Evolutionary conservation across 164 flowering plant genomes (phyloP).

Genomic region (Warburgia ugandensis): DNA sequence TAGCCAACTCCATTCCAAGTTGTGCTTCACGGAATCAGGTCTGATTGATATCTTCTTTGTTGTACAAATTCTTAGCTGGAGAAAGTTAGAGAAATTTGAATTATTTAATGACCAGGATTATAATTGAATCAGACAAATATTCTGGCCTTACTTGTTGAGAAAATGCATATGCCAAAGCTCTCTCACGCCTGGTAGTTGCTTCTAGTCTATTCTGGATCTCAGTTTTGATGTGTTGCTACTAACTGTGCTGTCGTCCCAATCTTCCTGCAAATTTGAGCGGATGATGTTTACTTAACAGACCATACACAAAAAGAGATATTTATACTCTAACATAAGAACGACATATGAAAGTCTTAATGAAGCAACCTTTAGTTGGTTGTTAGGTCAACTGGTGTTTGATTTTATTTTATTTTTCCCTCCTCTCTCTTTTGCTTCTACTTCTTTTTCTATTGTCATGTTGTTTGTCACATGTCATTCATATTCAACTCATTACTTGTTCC

Average conservation of each 20-base stretch:
- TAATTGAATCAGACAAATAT: background rate
- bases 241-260: constrained; percentile 88
- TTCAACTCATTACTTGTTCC: no score
- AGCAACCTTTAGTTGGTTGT: no score
- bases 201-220: constrained; percentile 70
- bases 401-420: no score
- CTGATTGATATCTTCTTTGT: constrained; percentile 44
- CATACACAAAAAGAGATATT: no score
- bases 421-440: no score
- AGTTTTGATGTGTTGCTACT: constrained; percentile 57
- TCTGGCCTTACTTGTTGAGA: constrained; percentile 64
- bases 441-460: no score
- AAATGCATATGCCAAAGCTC: constrained; percentile 88
- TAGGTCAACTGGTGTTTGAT: no score
- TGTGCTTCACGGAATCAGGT: constrained; percentile 24
- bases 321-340: no score
- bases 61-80: constrained; percentile 56
- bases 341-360: no score
- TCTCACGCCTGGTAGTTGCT: constrained; percentile 77
- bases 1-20: constrained; percentile 80
- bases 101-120: constrained; percentile 4
- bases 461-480: no score
- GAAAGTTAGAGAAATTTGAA: background rate
- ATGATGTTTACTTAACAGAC: no score
- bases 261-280: constrained; percentile 71